Evolutionary conservation across 192 early-diverging fungal species (phyloP), one percentile per base, ranked within the genome.

Genomic region (Pilobolus umbonatus): DNA sequence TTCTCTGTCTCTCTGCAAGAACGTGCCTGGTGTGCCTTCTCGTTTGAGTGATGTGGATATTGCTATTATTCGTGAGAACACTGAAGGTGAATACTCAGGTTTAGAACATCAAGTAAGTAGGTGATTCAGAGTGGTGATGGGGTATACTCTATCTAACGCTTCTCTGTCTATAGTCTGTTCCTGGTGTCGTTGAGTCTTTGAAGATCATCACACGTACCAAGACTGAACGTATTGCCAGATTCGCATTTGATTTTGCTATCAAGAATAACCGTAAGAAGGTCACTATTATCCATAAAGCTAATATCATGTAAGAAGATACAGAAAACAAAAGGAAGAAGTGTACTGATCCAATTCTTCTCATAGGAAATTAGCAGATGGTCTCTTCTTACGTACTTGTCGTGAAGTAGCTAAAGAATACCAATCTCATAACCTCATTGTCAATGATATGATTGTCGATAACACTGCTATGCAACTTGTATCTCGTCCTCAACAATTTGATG

Each of bases 381-480:
- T 99, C 57, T 99, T 99, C 85, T 81, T 99, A 58, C 89, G 91
- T 67, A 91, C 88, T 40, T 97, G 94, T 80, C 92, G 95, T 55
- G 89, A 94, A n/a, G 85, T 99, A 29, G 85, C 93, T 67, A 88
- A 98, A 76, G 83, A 88, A 75, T 98, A 98, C 77, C 84, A 91
- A 60, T 76, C 78, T 62, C 79, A 77, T 28, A 90, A 90, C 35
- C 94, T 99, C 74, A 74, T 93, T 84, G 91, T 92, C 74, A 84
- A 94, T 62, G 95, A 97, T 79, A 96, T 99, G 96, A 99, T 99
- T 78, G 96, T 99, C 64, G 96, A 99, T 76, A 99, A 99, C 82
- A 92, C 94, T 46, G 91, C 96, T 52, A 99, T 99, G 96, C 96
- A 99, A 83, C 83, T 99, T n/a, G 94, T 96, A 43, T 90, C 92